Evolutionary conservation across 2,329 filamentous ascomycete species (phyloP).

Genomic region (Diaporthe velutina): DNA sequence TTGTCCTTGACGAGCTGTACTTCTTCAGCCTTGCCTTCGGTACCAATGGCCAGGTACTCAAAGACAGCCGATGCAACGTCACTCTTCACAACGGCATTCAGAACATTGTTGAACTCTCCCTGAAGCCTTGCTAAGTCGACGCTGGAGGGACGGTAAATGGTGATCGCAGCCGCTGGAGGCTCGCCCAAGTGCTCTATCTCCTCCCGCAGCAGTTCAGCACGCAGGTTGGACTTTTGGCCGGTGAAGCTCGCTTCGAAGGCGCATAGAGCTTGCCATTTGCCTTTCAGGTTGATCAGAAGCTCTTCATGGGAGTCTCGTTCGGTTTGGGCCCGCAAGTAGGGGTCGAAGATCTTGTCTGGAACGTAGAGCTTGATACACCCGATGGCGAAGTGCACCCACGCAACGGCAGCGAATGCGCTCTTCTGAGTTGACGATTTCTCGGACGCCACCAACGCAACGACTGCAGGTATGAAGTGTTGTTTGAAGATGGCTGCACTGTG

Average conservation of each 20-base stretch:
- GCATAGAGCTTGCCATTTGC: slow-evolving; percentile 71
- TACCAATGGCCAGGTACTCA: slow-evolving; percentile 48
- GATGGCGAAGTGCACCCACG: slow-evolving; percentile 83
- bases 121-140: slow-evolving; percentile 81
- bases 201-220: slow-evolving; percentile 72
- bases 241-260: slow-evolving; percentile 77
- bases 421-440: slow-evolving; percentile 46
- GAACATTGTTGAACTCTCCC: slow-evolving; percentile 83
- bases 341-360: slow-evolving; percentile 89
- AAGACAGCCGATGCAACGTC: slow-evolving; percentile 56
- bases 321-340: slow-evolving; percentile 75
- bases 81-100: slow-evolving; percentile 72
- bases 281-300: slow-evolving; percentile 66
- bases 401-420: slow-evolving; percentile 62
- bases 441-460: slow-evolving; percentile 58
- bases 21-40: slow-evolving; percentile 54
- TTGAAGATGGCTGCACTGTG: slow-evolving; percentile 54
- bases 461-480: slow-evolving; percentile 60
- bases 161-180: slow-evolving; percentile 72
- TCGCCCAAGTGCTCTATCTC: slow-evolving; percentile 75
- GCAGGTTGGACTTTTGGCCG: slow-evolving; percentile 76
- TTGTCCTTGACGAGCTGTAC: slow-evolving; percentile 66
- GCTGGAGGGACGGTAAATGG: slow-evolving; percentile 77
- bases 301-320: slow-evolving; percentile 71
- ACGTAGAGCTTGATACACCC: slow-evolving; percentile 84